Evolutionary conservation across 1,284 basidiomycete genomes (phyloP), one percentile per base, ranked within the genome.

Genomic region (Puccinia hordei): DNA sequence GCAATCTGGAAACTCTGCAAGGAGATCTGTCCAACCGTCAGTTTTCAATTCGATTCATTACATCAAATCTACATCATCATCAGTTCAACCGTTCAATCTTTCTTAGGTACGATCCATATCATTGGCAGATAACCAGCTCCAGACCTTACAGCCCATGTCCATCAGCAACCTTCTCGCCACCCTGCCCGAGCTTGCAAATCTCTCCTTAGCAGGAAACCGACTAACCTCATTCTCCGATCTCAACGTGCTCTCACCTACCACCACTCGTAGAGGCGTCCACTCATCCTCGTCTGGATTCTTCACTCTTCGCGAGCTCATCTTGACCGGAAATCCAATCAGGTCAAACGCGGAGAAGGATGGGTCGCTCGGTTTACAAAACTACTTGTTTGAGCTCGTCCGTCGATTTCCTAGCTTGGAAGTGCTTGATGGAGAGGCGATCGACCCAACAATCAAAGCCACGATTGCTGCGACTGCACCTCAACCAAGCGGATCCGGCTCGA

Each of bases 1-100:
- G 93, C 93, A 33, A 90, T 95, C 53, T 93, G 93, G 87, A 95
- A 95, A 86, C 87, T 95, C 24, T 92, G 92, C 10, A 88, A 89
- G 33, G 89, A 92, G 83, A 89, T 93, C 61, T 90, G 90, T 82
- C 93, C 94, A 38, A 89, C 59, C 46, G 76, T 79, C 12, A 53
- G 51, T 68, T 91, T 83, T 87, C 87, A 59, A n/a, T n/a, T n/a
- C n/a, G n/a, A n/a, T 86, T 91, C 65, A 83, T 81, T 74, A 85
- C 93, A 15, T n/a, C n/a, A n/a, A n/a, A n/a, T n/a, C n/a, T n/a
- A n/a, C n/a, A n/a, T 83, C 93, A 90, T 84, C 88, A 92, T 1
- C 91, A n/a, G n/a, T n/a, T n/a, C n/a, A 92, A 4, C 3, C 44
- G 13, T 79, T 9, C 12, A 59, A 12, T 41, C 8, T 24, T 46